Conservation (phyloP, 306 rosid species). For the Lagenaria siceraria region DNA sequence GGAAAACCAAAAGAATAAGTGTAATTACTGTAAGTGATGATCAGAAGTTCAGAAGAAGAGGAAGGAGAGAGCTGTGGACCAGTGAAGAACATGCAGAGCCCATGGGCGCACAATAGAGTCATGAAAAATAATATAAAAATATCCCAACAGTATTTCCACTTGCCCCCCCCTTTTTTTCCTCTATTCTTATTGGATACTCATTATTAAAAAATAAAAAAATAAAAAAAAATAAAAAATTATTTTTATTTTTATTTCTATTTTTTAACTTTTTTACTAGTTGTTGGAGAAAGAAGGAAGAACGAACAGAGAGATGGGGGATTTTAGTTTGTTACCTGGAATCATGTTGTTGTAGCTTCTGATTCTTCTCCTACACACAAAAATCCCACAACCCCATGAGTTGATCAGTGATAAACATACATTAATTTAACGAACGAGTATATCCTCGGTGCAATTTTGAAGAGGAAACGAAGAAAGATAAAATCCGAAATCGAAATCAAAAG, state of each 20-base stretch:
- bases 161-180: slow-evolving; percentile 6
- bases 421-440: too few species aligned
- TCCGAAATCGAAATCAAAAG: not conserved
- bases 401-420: too few species aligned
- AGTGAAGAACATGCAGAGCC: slow-evolving; percentile 61
- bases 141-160: slow-evolving; percentile 58
- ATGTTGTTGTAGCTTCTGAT: not conserved
- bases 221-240: not conserved
- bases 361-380: not conserved
- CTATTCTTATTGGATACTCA: not conserved
- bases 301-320: not conserved
- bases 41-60: too few species aligned
- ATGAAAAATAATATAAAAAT: not conserved
- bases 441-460: too few species aligned
- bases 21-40: not conserved
- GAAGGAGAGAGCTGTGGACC: slow-evolving; percentile 40
- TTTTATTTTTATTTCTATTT: not conserved
- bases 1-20: not conserved
- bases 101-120: slow-evolving; percentile 30
- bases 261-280: not conserved
- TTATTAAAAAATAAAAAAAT: not conserved
- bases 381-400: not conserved
- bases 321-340: not conserved
- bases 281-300: not conserved
- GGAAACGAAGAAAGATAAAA: not conserved